Percentiles rank a stretch among this genome's conserved stretches.
Evolutionary conservation across 257 asterid species (phyloP).

Genomic region (Asclepias syriaca): DNA sequence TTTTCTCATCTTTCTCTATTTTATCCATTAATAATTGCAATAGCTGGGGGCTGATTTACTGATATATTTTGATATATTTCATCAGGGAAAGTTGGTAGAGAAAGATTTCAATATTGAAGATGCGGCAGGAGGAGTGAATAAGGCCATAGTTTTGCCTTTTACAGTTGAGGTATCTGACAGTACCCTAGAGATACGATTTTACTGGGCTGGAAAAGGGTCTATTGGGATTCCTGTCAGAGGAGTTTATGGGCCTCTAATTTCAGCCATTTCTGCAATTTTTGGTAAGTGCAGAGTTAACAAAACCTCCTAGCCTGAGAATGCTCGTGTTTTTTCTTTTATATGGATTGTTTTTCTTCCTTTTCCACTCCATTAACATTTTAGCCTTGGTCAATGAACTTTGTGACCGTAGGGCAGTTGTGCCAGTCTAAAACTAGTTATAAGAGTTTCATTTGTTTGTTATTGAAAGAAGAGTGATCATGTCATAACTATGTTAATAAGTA

Average conservation of each 20-base stretch:
- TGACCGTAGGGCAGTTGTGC: neutral
- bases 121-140: constrained; percentile 75
- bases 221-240: constrained; percentile 56
- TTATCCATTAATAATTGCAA: neutral
- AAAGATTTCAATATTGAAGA: constrained; percentile 73
- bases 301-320: no score
- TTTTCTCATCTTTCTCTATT: neutral
- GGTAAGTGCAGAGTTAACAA: constrained; percentile 28
- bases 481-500: neutral
- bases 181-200: constrained; percentile 60
- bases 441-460: neutral
- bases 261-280: constrained; percentile 74
- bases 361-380: neutral
- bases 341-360: neutral
- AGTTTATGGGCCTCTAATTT: constrained; percentile 82
- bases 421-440: neutral
- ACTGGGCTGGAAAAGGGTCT: constrained; percentile 95
- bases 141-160: constrained; percentile 31
- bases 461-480: neutral
- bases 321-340: no score
- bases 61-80: neutral
- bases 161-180: constrained; percentile 47
- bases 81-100: constrained; percentile 53
- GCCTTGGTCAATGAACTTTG: no score
- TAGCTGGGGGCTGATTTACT: neutral